phyloP scores from a whole-genome alignment of 306 rosid genomes.

The Malus domestica region ASM211411v1 NC_041791.1:4152501-4153000 shows the following conservation, averaged over 20 bases:
- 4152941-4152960: conserved; percentile 34
- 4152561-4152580: background rate
- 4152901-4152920: conserved; percentile 41
- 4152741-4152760: background rate
- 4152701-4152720: background rate
- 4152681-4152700: background rate
- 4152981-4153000: conserved; percentile 66
- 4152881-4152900: conserved; percentile 42
- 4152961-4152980: conserved; percentile 33
- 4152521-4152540: background rate
- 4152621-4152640: background rate
- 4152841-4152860: conserved; percentile 3
- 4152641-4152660: background rate
- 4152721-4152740: background rate
- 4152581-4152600: background rate
- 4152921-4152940: conserved; percentile 35
- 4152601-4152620: background rate
- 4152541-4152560: background rate
- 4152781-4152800: background rate
- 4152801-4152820: background rate
- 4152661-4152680: background rate
- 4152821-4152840: background rate
- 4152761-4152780: background rate
- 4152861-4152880: conserved; percentile 27
- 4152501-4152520: background rate